Conservation (phyloP, 148 eudicot genomes). For the Vaccinium corymbosum region DNA sequence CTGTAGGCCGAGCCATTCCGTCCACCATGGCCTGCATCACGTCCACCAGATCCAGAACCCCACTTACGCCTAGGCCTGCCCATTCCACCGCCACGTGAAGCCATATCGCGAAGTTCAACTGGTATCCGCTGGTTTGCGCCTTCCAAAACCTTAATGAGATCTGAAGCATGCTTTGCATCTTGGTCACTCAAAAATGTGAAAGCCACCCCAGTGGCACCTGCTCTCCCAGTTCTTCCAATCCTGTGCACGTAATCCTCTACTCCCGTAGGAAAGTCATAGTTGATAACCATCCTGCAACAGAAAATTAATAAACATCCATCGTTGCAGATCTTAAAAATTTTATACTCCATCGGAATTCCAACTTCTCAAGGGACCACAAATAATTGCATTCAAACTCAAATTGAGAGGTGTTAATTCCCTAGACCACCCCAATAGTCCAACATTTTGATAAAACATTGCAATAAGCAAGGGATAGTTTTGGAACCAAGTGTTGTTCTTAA, state of each 20-base stretch:
- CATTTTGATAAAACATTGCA: not conserved
- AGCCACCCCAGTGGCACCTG: constrained; percentile 88
- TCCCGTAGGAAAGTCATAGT: constrained; percentile 95
- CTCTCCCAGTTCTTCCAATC: constrained; percentile 97
- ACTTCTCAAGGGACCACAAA: not conserved
- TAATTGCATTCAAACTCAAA: not conserved
- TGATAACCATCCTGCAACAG: constrained; percentile 71
- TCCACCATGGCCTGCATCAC: constrained; percentile 28
- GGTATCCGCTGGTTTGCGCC: constrained; percentile 89
- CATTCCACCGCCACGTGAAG: constrained; percentile 78
- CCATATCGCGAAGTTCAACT: constrained; percentile 74
- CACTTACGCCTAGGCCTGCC: constrained; percentile 42
- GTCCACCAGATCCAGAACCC: constrained; percentile 33
- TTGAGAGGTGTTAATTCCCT: not conserved
- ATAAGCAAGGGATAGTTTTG: not conserved
- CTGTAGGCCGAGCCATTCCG: constrained; percentile 14
- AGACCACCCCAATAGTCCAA: not conserved
- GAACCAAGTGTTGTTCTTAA: not conserved
- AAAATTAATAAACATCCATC: not conserved
- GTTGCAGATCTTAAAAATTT: not conserved
- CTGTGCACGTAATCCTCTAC: constrained; percentile 97
- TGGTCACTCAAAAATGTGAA: constrained; percentile 76
- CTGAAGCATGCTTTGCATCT: constrained; percentile 79
- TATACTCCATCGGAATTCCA: not conserved
- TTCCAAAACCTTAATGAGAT: constrained; percentile 79